Percentiles rank a stretch among this genome's conserved stretches.
phyloP scores from a whole-genome alignment of 768 basidiomycete species.

The Termitomyces sp. region DNA sequence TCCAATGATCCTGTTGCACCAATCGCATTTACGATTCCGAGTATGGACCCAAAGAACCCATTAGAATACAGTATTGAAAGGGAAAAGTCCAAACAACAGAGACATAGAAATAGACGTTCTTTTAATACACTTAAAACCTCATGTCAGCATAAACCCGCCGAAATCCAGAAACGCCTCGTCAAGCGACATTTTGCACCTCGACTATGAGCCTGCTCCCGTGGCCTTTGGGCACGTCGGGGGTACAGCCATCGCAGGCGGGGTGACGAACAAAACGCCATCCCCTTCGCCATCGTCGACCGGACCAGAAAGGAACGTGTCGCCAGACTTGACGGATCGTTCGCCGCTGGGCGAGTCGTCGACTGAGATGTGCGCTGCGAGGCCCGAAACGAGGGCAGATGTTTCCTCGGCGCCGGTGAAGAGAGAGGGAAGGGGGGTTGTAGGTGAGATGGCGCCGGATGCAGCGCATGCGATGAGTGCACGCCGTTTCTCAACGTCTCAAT shows the following conservation, averaged over 20 bases:
- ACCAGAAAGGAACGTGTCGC: not conserved
- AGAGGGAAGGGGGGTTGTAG: not conserved
- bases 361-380: slow-evolving; percentile 13
- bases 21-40: not conserved
- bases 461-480: slow-evolving; percentile 27
- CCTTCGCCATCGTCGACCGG: slow-evolving; percentile 8
- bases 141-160: slow-evolving; percentile 46
- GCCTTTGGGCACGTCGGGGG: slow-evolving; percentile 9
- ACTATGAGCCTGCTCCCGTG: slow-evolving; percentile 61
- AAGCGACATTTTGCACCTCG: slow-evolving; percentile 73
- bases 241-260: slow-evolving; percentile 19
- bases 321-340: too few relatives aligned
- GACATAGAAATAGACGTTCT: not conserved
- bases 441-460: not conserved
- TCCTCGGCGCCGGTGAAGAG: slow-evolving; percentile 1
- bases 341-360: not conserved
- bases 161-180: slow-evolving; percentile 82
- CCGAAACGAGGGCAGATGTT: slow-evolving; percentile 13
- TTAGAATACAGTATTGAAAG: not conserved
- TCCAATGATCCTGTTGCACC: too few relatives aligned
- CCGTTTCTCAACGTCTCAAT: slow-evolving; percentile 34
- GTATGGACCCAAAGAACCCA: not conserved
- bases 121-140: not conserved
- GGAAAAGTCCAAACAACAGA: not conserved
- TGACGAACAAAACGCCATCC: slow-evolving; percentile 35